Percentiles rank a stretch among this genome's conserved stretches.
These are phyloP conservation scores for Beta lomatogona DNA, from an alignment of 179 eudicot species.

Conservation along the genomic window DNA sequence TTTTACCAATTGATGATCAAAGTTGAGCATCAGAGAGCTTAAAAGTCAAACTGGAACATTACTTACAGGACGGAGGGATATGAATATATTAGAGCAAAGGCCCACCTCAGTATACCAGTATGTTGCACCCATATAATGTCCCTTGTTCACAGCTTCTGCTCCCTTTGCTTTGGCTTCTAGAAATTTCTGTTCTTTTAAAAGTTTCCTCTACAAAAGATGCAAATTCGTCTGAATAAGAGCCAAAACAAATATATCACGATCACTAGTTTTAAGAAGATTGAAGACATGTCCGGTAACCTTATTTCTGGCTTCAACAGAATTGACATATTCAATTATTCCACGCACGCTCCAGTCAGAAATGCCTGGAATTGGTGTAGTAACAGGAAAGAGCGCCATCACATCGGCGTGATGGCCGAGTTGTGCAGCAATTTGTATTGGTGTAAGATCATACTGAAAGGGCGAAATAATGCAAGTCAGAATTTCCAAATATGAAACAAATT, in stretches of 20 bases:
- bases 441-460: conserved; percentile 15
- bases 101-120: conserved; percentile 27
- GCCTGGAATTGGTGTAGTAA: not conserved
- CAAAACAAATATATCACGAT: not conserved
- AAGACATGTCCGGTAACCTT: not conserved
- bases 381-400: conserved; percentile 23
- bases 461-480: not conserved
- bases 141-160: conserved; percentile 14
- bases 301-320: not conserved
- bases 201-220: not conserved
- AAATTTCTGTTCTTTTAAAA: conserved; percentile 12
- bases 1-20: no score
- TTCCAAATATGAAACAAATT: not conserved
- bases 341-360: conserved; percentile 20
- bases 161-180: conserved; percentile 25
- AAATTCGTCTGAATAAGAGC: not conserved
- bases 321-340: conserved; percentile 7
- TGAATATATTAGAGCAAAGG: not conserved
- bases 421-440: conserved; percentile 27
- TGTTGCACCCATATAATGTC: conserved; percentile 13
- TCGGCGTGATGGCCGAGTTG: not conserved
- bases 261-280: not conserved
- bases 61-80: no score
- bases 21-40: no score
- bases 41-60: no score